Conservation (phyloP, 306 rosid genomes). For the Cucurbita argyrosperma region DNA sequence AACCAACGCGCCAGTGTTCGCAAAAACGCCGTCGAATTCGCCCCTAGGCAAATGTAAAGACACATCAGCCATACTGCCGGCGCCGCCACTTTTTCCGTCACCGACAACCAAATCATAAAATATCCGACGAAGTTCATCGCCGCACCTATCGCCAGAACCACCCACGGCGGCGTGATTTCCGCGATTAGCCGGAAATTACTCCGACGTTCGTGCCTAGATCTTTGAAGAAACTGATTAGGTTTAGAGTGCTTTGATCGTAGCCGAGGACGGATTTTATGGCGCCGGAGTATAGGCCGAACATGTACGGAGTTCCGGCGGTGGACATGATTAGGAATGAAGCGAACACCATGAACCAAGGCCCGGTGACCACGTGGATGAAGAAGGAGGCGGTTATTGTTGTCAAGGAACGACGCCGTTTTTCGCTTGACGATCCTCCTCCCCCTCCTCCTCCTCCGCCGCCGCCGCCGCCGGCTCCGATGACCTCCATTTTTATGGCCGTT, state of each 20-base stretch:
- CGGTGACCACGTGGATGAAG: slow-evolving; percentile 20
- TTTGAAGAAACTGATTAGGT: slow-evolving; percentile 71
- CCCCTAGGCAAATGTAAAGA: slow-evolving; percentile 31
- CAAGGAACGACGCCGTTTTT: neutral
- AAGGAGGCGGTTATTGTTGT: neutral
- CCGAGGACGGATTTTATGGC: slow-evolving; percentile 41
- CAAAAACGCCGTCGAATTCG: slow-evolving; percentile 43
- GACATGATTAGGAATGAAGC: slow-evolving; percentile 65
- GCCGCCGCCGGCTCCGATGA: neutral
- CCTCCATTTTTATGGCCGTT: neutral
- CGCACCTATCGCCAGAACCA: slow-evolving; percentile 30
- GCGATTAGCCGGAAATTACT: slow-evolving; percentile 52
- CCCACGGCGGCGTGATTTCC: slow-evolving; percentile 73
- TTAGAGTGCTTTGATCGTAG: slow-evolving; percentile 75
- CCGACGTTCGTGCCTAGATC: slow-evolving; percentile 75
- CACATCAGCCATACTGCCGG: slow-evolving; percentile 45
- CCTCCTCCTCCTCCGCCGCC: too few species aligned
- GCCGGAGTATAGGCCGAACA: slow-evolving; percentile 58
- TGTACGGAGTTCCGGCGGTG: slow-evolving; percentile 67
- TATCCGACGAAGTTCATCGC: slow-evolving; percentile 39
- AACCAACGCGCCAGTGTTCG: slow-evolving; percentile 43
- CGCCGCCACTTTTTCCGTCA: slow-evolving; percentile 17
- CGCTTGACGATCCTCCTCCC: neutral
- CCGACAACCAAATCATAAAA: slow-evolving; percentile 46
- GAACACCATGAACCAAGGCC: slow-evolving; percentile 73